Evolutionary conservation across 805 yeast genomes (phyloP).

Genomic region (Millerozyma miso): DNA sequence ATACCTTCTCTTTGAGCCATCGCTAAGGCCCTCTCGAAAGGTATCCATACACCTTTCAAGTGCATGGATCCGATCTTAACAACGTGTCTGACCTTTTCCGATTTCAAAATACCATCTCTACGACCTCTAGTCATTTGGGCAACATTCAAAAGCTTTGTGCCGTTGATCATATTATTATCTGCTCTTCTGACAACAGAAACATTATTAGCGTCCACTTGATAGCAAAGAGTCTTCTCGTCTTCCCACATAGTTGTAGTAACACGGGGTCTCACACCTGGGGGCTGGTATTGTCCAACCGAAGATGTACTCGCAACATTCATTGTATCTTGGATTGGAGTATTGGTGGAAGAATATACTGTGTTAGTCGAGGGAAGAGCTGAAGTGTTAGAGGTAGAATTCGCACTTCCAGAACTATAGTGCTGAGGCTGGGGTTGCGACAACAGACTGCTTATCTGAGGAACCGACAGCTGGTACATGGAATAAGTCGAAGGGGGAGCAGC

Average conservation of each 20-base stretch:
- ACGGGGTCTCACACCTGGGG: constrained; percentile 50
- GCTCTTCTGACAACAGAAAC: constrained; percentile 80
- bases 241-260: constrained; percentile 91
- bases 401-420: constrained; percentile 16
- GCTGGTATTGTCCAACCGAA: constrained; percentile 42
- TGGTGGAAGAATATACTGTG: constrained; percentile 4
- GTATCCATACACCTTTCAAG: constrained; percentile 87
- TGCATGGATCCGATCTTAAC: constrained; percentile 87
- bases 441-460: constrained; percentile 18
- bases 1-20: constrained; percentile 81
- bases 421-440: constrained; percentile 24
- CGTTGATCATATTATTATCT: constrained; percentile 81
- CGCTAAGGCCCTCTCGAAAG: constrained; percentile 75
- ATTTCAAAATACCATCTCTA: constrained; percentile 77
- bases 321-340: constrained; percentile 17
- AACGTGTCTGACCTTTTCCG: constrained; percentile 72
- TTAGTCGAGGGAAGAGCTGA: constrained; percentile 7
- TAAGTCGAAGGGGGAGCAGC: constrained; percentile 17
- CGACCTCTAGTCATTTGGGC: constrained; percentile 87
- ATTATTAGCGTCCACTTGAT: constrained; percentile 80
- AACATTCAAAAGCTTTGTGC: constrained; percentile 77
- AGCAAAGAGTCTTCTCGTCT: constrained; percentile 79
- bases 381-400: neutral
- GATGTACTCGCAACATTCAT: constrained; percentile 18
- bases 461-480: constrained; percentile 17